A percentile compares a stretch with the other conserved stretches of the same genome.
These are phyloP conservation scores for Ceratocystis papillata DNA, from an alignment of 2,329 filamentous ascomycete species.

Conservation along the genomic window DNA sequence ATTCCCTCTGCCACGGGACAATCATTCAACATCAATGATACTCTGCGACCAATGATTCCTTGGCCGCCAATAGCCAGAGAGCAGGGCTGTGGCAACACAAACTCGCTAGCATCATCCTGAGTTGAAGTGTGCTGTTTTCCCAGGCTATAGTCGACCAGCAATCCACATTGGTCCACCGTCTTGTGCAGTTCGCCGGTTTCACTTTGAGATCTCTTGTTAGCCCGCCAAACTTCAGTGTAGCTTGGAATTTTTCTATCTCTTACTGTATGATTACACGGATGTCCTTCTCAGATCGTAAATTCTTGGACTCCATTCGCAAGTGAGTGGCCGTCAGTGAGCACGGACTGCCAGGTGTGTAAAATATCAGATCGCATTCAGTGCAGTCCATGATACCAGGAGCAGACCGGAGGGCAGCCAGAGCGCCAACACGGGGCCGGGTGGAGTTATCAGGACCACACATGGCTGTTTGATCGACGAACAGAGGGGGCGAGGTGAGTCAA, in stretches of 20 bases:
- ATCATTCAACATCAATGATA: constrained; percentile 33
- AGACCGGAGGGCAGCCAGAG: constrained; percentile 37
- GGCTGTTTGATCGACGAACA: constrained; percentile 10
- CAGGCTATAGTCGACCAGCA: constrained; percentile 22
- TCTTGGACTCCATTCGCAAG: constrained; percentile 33
- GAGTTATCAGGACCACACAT: constrained; percentile 40
- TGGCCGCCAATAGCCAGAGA: constrained; percentile 37
- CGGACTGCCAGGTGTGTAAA: constrained; percentile 36
- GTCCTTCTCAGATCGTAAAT: constrained; percentile 24
- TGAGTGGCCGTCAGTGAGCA: constrained; percentile 35
- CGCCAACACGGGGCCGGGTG: constrained; percentile 37
- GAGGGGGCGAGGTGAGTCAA: too few species aligned
- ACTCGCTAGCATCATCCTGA: neutral
- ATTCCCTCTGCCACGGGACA: constrained; percentile 38
- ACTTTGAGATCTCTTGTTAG: constrained; percentile 5
- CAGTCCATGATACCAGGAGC: constrained; percentile 24
- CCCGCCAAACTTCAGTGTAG: neutral
- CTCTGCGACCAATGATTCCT: constrained; percentile 41
- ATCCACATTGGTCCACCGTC: constrained; percentile 37
- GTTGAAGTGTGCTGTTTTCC: neutral
- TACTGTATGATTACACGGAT: constrained; percentile 39
- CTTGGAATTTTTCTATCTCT: constrained; percentile 25
- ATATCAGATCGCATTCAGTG: constrained; percentile 34
- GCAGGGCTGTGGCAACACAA: constrained; percentile 32
- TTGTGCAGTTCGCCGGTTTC: constrained; percentile 26